These are phyloP conservation scores for Hibiscus mutabilis DNA, from an alignment of 345 rosid species.

Conservation along the genomic window DNA sequence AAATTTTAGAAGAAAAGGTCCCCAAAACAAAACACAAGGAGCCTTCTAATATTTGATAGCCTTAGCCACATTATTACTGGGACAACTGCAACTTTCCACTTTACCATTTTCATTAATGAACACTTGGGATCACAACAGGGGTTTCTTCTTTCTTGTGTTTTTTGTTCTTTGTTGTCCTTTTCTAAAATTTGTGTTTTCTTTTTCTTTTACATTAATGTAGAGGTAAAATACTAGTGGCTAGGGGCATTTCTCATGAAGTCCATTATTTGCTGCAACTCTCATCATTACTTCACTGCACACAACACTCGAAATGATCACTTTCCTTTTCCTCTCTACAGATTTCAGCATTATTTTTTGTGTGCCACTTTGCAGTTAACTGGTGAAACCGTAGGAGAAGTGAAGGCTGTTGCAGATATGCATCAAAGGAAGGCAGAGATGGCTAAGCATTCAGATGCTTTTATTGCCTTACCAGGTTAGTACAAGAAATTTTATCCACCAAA, in stretches of 20 bases:
- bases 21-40: no score
- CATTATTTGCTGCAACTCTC: constrained; percentile 29
- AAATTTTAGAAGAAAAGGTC: no score
- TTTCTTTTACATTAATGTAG: background rate
- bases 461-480: constrained; percentile 91
- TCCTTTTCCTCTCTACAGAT: background rate
- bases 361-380: constrained; percentile 10
- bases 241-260: constrained; percentile 22
- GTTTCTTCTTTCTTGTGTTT: constrained; percentile 16
- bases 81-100: constrained; percentile 8
- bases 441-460: constrained; percentile 99
- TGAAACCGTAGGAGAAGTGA: constrained; percentile 97
- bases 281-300: constrained; percentile 49
- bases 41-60: background rate
- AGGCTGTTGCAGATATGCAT: constrained; percentile 98
- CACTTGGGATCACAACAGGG: constrained; percentile 11
- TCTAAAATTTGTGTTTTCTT: constrained; percentile 4
- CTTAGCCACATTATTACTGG: constrained; percentile 17
- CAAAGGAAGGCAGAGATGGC: constrained; percentile 99
- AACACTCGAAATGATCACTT: constrained; percentile 23
- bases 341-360: constrained; percentile 17
- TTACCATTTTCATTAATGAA: background rate
- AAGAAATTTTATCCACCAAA: constrained; percentile 11
- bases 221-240: constrained; percentile 13
- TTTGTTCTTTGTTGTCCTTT: constrained; percentile 22